Conservation (phyloP, 2,329 filamentous ascomycete genomes). For the Davidsoniella australis region DNA sequence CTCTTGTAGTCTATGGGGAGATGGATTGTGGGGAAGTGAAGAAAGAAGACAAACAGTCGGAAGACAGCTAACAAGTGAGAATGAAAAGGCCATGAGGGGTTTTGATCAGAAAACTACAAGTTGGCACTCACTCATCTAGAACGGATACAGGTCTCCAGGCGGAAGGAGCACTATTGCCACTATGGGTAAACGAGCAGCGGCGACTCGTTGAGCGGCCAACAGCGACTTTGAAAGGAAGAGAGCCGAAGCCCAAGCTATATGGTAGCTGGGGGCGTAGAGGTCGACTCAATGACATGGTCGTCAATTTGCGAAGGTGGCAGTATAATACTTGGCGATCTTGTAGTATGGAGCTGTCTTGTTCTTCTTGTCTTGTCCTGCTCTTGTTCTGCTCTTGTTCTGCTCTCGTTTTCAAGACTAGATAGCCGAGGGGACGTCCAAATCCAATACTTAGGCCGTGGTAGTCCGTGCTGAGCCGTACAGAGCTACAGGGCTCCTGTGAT, state of each 20-base stretch:
- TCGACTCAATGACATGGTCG: constrained; percentile 12
- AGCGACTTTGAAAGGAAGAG: background rate
- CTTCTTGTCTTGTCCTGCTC: background rate
- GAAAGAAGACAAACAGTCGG: background rate
- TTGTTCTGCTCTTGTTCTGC: background rate
- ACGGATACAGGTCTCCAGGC: constrained; percentile 48
- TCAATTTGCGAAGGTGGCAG: no score
- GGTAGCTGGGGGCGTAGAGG: no score
- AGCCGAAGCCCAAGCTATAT: no score
- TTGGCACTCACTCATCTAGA: constrained; percentile 40
- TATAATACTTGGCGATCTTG: no score
- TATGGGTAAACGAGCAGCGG: no score
- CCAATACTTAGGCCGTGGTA: no score
- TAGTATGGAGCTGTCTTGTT: no score
- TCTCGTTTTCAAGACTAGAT: background rate
- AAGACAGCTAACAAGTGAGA: background rate
- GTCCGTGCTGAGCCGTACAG: background rate
- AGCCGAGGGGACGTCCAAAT: background rate
- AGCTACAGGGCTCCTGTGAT: no score
- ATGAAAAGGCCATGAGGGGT: no score
- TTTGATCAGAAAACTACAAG: no score
- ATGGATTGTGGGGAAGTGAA: constrained; percentile 2
- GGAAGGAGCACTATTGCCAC: constrained; percentile 15
- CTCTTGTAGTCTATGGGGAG: background rate
- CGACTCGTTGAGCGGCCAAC: no score